Conservation (phyloP, 2,329 filamentous ascomycete genomes). For the Neofusicoccum parvum region DNA sequence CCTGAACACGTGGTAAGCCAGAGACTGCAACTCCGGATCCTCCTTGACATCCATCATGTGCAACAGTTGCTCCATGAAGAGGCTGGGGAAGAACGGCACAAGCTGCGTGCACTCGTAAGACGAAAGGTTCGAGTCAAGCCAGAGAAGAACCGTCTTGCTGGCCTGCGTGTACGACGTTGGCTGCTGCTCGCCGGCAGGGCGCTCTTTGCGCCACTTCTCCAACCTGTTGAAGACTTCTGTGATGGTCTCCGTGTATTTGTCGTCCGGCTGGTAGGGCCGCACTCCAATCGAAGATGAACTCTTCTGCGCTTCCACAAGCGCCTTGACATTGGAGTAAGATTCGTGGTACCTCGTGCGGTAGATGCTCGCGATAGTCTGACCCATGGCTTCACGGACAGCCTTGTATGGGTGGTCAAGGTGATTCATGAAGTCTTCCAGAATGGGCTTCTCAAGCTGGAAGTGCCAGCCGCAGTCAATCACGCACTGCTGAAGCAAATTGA, state of each 20-base stretch:
- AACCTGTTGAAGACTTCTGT: constrained; percentile 75
- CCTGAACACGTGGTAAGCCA: constrained; percentile 95
- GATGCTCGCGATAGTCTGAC: constrained; percentile 82
- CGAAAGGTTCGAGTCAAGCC: constrained; percentile 88
- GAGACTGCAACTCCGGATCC: constrained; percentile 89
- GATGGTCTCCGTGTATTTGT: constrained; percentile 73
- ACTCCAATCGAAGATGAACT: constrained; percentile 78
- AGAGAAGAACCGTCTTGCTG: constrained; percentile 92
- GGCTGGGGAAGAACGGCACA: constrained; percentile 83
- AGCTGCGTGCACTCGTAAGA: constrained; percentile 92
- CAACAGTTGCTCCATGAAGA: constrained; percentile 88
- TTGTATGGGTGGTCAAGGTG: constrained; percentile 99
- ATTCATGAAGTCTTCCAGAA: constrained; percentile 82
- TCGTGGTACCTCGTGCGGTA: constrained; percentile 93
- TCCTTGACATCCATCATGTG: constrained; percentile 99
- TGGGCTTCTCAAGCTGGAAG: constrained; percentile 86
- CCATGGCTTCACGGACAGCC: constrained; percentile 92
- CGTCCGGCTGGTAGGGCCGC: constrained; percentile 76
- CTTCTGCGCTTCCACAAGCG: constrained; percentile 78
- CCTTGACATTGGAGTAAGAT: constrained; percentile 78
- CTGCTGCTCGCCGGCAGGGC: constrained; percentile 84
- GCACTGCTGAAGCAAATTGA: constrained; percentile 84
- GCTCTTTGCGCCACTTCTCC: constrained; percentile 84
- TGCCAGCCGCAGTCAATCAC: constrained; percentile 93
- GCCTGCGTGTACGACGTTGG: constrained; percentile 93